Percentiles rank a stretch among this genome's conserved stretches.
phyloP scores from a whole-genome alignment of 768 basidiomycete genomes.

The Amylocystis lapponica region DNA sequence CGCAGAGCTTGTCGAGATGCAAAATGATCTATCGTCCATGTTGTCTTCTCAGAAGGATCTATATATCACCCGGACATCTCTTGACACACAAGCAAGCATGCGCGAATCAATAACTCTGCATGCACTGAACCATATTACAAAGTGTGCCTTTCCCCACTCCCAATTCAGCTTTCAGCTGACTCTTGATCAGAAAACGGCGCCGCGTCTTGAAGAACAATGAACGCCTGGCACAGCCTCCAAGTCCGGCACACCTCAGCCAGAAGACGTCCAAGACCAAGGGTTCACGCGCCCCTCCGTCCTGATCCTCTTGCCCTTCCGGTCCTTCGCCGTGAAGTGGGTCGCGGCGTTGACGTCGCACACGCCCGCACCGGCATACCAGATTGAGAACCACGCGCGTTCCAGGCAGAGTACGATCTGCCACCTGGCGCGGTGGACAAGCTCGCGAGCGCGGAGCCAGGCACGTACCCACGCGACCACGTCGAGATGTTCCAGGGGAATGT shows the following conservation, averaged over 20 bases:
- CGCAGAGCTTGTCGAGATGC: constrained; percentile 37
- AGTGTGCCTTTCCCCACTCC: too few species aligned
- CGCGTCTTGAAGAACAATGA: constrained; percentile 92
- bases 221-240: constrained; percentile 72
- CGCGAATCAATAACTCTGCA: constrained; percentile 76
- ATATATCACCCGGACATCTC: constrained; percentile 60
- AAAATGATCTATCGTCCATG: constrained; percentile 62
- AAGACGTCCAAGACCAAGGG: constrained; percentile 91
- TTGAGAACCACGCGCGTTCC: constrained; percentile 87
- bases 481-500: constrained; percentile 95
- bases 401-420: constrained; percentile 78
- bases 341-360: constrained; percentile 73
- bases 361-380: constrained; percentile 65
- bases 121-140: constrained; percentile 82
- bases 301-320: constrained; percentile 89
- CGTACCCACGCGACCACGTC: constrained; percentile 84
- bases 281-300: constrained; percentile 95
- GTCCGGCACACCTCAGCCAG: constrained; percentile 47
- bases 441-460: constrained; percentile 61
- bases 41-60: constrained; percentile 71
- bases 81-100: constrained; percentile 55
- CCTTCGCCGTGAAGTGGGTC: constrained; percentile 79
- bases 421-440: constrained; percentile 78
- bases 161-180: neutral
- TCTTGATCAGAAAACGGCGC: constrained; percentile 71